A percentile compares a stretch with the other conserved stretches of the same genome.
These are phyloP conservation scores for Eucalyptus coolabah DNA, from an alignment of 345 rosid genomes.

Conservation along the genomic window DNA sequence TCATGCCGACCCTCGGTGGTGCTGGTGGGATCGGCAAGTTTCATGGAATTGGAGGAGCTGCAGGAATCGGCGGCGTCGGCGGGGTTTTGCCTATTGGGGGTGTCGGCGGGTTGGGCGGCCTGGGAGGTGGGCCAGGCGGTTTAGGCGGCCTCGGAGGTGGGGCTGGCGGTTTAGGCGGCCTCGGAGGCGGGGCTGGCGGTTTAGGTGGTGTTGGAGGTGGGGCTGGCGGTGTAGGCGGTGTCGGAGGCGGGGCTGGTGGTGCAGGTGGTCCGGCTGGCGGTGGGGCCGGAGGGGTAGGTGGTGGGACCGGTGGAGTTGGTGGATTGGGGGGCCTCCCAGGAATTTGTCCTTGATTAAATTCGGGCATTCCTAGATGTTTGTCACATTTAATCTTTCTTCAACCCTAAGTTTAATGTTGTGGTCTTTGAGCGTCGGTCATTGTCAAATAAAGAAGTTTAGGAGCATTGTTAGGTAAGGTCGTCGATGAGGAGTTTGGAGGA, in stretches of 20 bases:
- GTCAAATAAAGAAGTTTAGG: background rate
- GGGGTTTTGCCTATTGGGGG: slow-evolving; percentile 30
- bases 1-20: slow-evolving; percentile 41
- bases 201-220: slow-evolving; percentile 10
- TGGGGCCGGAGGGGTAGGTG: slow-evolving; percentile 16
- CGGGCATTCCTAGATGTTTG: background rate
- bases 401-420: background rate
- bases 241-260: background rate
- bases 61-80: slow-evolving; percentile 48
- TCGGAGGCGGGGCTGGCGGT: slow-evolving; percentile 9
- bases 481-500: background rate
- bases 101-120: slow-evolving; percentile 17
- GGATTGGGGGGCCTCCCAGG: slow-evolving; percentile 1
- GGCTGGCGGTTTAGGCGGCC: slow-evolving; percentile 6
- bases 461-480: background rate
- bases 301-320: slow-evolving; percentile 4
- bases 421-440: background rate
- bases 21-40: slow-evolving; percentile 33
- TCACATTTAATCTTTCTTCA: background rate
- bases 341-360: background rate
- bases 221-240: background rate
- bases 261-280: slow-evolving; percentile 2
- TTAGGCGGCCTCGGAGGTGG: background rate
- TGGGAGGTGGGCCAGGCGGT: background rate
- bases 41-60: slow-evolving; percentile 43